Evolutionary conservation across 2,329 filamentous ascomycete species (phyloP).

Genomic region (Dryadomyces quercus-mongolicae): DNA sequence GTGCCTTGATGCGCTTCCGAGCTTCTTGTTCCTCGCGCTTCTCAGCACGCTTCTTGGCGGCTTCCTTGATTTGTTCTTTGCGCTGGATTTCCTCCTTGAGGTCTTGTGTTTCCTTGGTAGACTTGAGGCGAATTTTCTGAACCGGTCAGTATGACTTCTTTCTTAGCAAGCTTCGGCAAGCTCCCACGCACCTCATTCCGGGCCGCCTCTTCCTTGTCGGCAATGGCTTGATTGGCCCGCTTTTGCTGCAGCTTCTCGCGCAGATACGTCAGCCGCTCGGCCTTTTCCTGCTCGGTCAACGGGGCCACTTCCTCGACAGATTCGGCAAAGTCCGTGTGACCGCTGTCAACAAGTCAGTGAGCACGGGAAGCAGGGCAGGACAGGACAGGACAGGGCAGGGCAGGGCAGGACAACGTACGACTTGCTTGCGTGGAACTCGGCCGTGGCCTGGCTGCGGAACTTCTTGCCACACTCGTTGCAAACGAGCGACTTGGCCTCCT

Average conservation of each 20-base stretch:
- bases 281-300: conserved; percentile 85
- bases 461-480: conserved; percentile 94
- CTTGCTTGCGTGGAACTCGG: conserved; percentile 83
- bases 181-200: conserved; percentile 69
- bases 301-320: conserved; percentile 87
- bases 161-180: no score
- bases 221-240: conserved; percentile 50
- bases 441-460: conserved; percentile 69
- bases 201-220: conserved; percentile 73
- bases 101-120: conserved; percentile 79
- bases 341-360: conserved; percentile 30
- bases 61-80: conserved; percentile 89
- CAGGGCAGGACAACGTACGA: conserved; percentile 36
- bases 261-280: conserved; percentile 63
- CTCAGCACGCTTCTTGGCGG: conserved; percentile 73
- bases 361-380: not conserved
- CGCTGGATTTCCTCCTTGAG: conserved; percentile 77
- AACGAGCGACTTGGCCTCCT: conserved; percentile 66
- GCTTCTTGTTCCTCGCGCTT: conserved; percentile 77
- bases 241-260: conserved; percentile 61
- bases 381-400: not conserved
- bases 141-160: not conserved
- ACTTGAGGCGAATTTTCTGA: conserved; percentile 65
- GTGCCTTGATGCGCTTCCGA: conserved; percentile 79
- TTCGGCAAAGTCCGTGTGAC: conserved; percentile 83